Evolutionary conservation across 2,329 filamentous ascomycete species (phyloP).

Genomic region (Diaporthe sp.): DNA sequence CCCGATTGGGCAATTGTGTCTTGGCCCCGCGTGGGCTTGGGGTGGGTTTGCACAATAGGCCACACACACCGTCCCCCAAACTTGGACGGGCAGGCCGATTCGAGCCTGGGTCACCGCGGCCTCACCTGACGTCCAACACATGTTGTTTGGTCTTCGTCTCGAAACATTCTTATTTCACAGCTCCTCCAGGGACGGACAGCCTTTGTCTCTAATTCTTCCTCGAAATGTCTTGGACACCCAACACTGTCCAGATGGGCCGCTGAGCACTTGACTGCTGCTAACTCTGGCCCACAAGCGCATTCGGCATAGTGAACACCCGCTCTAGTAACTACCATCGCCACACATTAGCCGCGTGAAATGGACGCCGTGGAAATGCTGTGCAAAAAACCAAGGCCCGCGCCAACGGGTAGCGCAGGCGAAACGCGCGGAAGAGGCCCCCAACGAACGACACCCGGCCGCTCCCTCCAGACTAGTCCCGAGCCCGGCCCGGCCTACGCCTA

Average conservation of each 20-base stretch:
- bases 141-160: neutral
- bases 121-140: slow-evolving; percentile 9
- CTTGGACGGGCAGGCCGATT: slow-evolving; percentile 8
- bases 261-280: neutral
- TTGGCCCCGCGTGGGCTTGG: neutral
- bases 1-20: neutral
- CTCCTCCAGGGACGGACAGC: neutral
- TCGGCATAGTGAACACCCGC: neutral
- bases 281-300: neutral
- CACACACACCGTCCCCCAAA: neutral
- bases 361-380: too few relatives aligned
- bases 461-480: neutral
- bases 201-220: neutral
- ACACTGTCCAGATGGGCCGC: neutral
- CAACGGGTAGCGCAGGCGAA: neutral
- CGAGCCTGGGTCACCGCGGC: neutral
- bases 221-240: neutral
- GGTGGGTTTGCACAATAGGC: neutral
- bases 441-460: neutral
- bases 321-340: neutral
- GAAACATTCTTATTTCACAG: neutral
- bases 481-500: slow-evolving; percentile 11
- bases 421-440: neutral
- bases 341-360: neutral
- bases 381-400: neutral